A percentile compares a stretch with the other conserved stretches of the same genome.
Conservation (phyloP, 208 protist genomes). For the Acanthamoeba healyi region DNA sequence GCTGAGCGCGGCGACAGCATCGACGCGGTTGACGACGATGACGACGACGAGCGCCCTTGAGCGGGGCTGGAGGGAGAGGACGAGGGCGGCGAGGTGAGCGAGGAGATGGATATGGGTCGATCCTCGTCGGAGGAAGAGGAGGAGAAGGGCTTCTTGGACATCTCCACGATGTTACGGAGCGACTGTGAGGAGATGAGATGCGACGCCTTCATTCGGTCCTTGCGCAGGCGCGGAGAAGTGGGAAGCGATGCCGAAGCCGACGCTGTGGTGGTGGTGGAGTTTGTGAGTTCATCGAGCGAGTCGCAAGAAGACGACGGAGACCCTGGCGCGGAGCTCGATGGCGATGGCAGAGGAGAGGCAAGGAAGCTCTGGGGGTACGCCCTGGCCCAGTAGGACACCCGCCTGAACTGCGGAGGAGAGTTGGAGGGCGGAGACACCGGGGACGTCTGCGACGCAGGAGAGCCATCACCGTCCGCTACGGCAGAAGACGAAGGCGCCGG, state of each 20-base stretch:
- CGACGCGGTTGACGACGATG: too few species aligned
- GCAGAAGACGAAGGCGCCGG: neutral
- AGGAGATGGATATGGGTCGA: too few species aligned
- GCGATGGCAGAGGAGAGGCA: neutral
- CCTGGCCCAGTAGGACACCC: neutral
- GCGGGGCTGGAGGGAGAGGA: too few species aligned
- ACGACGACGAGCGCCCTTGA: too few species aligned
- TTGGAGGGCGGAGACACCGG: neutral
- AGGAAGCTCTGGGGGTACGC: conserved; percentile 4
- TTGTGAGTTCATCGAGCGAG: neutral
- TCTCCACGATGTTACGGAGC: neutral
- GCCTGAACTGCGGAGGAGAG: neutral
- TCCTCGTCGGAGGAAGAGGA: too few species aligned
- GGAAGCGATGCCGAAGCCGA: neutral
- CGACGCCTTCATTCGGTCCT: neutral
- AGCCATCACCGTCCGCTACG: neutral
- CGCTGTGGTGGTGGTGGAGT: neutral
- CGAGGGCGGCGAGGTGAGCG: too few species aligned
- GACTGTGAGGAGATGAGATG: neutral
- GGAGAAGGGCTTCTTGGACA: too few species aligned
- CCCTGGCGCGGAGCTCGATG: neutral
- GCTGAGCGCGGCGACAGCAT: too few species aligned
- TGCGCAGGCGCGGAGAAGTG: neutral
- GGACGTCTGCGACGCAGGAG: too few species aligned
- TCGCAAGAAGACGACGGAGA: neutral